Percentiles rank a stretch among this genome's conserved stretches.
These are phyloP conservation scores for Phytophthora sp. DNA, from an alignment of 352 stramenopile species.

Conservation along the genomic window DNA sequence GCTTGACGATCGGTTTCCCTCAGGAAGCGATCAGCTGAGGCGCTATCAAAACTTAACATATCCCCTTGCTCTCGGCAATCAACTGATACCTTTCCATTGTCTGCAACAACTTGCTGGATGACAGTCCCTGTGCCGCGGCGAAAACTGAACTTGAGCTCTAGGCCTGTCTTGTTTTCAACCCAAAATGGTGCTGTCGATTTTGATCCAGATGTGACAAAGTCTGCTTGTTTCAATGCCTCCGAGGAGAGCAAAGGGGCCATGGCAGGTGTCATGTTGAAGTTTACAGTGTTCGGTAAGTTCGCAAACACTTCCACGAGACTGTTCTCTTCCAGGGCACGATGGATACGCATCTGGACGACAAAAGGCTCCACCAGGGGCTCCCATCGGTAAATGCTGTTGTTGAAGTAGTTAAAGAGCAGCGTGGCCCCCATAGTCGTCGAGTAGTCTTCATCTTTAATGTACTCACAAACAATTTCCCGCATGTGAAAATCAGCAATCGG, in stretches of 20 bases:
- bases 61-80: constrained; percentile 87
- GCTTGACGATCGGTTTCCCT: constrained; percentile 72
- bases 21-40: constrained; percentile 77
- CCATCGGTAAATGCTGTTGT: constrained; percentile 92
- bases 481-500: constrained; percentile 88
- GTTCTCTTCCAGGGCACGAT: constrained; percentile 73
- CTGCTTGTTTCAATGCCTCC: constrained; percentile 78
- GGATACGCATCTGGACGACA: constrained; percentile 74
- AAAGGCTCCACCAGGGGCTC: constrained; percentile 88
- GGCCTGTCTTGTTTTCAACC: constrained; percentile 88
- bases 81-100: constrained; percentile 77
- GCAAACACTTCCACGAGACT: constrained; percentile 80
- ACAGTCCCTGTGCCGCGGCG: constrained; percentile 76
- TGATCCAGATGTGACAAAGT: constrained; percentile 87
- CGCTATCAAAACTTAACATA: constrained; percentile 89
- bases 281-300: constrained; percentile 85
- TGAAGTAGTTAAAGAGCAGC: constrained; percentile 89
- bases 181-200: constrained; percentile 90
- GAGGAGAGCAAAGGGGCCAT: constrained; percentile 87
- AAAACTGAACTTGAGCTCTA: constrained; percentile 88
- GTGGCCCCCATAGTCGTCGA: constrained; percentile 81
- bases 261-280: constrained; percentile 88
- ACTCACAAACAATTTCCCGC: constrained; percentile 89
- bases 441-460: constrained; percentile 86
- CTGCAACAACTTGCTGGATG: constrained; percentile 76